Base-by-base conservation (phyloP, 2,329 filamentous ascomycete genomes). In the Talaromyces sp. region DNA sequence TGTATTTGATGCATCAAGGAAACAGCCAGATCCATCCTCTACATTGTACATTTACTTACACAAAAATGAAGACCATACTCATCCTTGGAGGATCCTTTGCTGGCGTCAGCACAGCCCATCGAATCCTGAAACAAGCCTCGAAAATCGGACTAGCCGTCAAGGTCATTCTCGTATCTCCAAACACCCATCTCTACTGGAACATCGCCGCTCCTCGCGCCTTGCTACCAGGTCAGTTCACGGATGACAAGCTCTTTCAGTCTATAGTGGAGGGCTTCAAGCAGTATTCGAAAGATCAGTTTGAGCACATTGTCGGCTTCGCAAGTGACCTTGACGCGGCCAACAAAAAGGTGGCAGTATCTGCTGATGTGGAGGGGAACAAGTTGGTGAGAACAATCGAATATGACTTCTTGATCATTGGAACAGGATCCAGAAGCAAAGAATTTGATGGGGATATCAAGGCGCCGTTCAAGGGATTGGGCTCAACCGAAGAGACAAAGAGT, bases 161-260 rank as follows among this genome's bases (percentile, higher is more conserved):
- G 58, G 22, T 65, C 22, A 50, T 65, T 19, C 31, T 65, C 17
- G 58, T 65, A 4, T 61, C 63, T 3, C 63, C 63, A 39, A 65
- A 65, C 22, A 52, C 63, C 3, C 63, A 65, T 39, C 17, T 65
- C 2, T 65, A 65, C 22, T 65, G 63, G 63, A 62, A 54, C 25
- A 27, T 65, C 19, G 63, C 63, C 11, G 15, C 58, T 25, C 63
- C 63, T 41, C 58, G 63, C n/a, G 63, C 63, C 19, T 7, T 65
- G 2, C 13, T 65, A 31, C 58, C 57, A 2, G 50, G 49, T 2
- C 58, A 65, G 22, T 61, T 65, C 7, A 37, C 50, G 7, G 58
- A 62, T 33, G 63, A 65, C 3, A 19, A 61, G 22, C 11, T 65
- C 3, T 65, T 65, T 11, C 39, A 58, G 25, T 37, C 63, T 11